Conservation (phyloP, 352 stramenopile genomes). For the Globisporangium parvum region DNA sequence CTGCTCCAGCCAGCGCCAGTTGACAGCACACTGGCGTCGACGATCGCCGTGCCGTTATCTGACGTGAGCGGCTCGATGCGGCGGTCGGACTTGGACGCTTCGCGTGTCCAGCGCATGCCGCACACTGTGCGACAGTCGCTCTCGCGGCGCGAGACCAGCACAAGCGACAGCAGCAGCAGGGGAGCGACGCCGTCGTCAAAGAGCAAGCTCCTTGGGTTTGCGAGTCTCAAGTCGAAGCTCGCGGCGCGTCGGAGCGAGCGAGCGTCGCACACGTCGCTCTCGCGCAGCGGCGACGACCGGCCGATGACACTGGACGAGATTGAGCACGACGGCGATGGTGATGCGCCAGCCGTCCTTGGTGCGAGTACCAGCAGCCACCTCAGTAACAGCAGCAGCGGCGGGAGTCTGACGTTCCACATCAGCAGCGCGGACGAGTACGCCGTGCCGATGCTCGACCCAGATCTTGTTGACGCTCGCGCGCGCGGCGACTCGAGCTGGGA, state of each 20-base stretch:
- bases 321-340: conserved; percentile 1
- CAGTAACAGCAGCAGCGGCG: conserved; percentile 1
- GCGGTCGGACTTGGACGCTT: conserved; percentile 29
- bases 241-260: conserved; percentile 3
- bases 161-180: background rate
- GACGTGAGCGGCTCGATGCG: conserved; percentile 11
- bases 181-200: conserved; percentile 1
- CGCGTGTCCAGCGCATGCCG: conserved; percentile 10
- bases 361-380: background rate
- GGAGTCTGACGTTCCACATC: background rate
- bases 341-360: conserved; percentile 11
- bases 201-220: conserved; percentile 9
- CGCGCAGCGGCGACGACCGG: conserved; percentile 12
- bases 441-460: conserved; percentile 28
- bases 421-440: conserved; percentile 6
- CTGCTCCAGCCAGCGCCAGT: conserved; percentile 20
- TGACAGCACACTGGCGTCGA: too few relatives aligned
- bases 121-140: conserved; percentile 10
- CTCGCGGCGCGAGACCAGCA: conserved; percentile 3
- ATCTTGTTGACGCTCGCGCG: conserved; percentile 21
- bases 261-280: conserved; percentile 14
- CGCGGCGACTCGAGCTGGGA: conserved; percentile 39
- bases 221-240: conserved; percentile 14
- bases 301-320: conserved; percentile 14
- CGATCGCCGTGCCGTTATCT: too few relatives aligned